Evolutionary conservation across 2,329 filamentous ascomycete genomes (phyloP), one percentile per base, ranked within the genome.

Genomic region (Ophiobolus disseminans): DNA sequence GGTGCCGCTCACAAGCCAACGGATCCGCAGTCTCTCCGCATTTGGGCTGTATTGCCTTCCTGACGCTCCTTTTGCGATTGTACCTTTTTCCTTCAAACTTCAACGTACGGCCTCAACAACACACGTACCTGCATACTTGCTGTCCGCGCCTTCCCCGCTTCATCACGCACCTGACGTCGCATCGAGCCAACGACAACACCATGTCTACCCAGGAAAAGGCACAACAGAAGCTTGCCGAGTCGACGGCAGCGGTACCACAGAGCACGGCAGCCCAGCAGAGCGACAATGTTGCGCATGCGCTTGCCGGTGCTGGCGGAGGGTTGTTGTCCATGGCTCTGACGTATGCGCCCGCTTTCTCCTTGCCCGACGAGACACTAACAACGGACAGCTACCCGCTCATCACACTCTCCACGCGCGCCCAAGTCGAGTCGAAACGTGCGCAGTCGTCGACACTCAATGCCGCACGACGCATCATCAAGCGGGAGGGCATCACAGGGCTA

Each of bases 291-390:
- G 91, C 93, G 48, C 93, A 97, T 78, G 93, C 93, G 53, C 84
- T 97, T 50, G 90, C 92, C 47, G 93, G 93, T 60, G 90, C 92
- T 40, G 94, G 94, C 62, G 94, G 94, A 61, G 94, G 94, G 51
- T 87, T 99, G 48, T 79, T 97, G 50, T 96, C 94, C 62, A 99
- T 97, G 91, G 84, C 92, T 63, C 78, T 99, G 75, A 99, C 94
- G 86, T 95, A 83, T 56, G 81, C 57, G 37, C 32, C 31, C 7
- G 10, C 28, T 14, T 9, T 19, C 7, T 17, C 17, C 37, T 4
- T 3, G 5, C 21, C 21, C 4, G 22, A 13, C 10, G 30, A 42
- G n/a, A 34, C 25, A 32, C 57, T 58, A 45, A 62, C 42, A 32
- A 41, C 31, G 8, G 21, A 40, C 68, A 94, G 90, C 60, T 97